Percentiles rank a stretch among this genome's conserved stretches.
These are phyloP conservation scores for Omphalotus guepiniiformis DNA, from an alignment of 768 basidiomycete genomes.

Conservation along the genomic window DNA sequence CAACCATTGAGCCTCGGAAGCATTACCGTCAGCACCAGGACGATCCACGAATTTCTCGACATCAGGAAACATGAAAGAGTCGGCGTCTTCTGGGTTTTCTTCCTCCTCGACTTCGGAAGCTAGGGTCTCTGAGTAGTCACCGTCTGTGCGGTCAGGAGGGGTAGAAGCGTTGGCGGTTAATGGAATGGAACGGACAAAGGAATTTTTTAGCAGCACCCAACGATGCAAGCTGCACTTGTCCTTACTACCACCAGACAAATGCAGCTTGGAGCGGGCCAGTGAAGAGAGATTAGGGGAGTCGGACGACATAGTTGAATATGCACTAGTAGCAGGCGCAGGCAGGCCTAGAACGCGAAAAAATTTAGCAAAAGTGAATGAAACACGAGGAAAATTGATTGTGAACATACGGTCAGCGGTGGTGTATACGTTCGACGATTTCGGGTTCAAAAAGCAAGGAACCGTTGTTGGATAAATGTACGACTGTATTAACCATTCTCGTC, in stretches of 20 bases:
- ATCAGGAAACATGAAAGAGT: slow-evolving; percentile 81
- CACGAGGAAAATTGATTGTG: background rate
- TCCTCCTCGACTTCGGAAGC: slow-evolving; percentile 33
- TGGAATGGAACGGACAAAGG: slow-evolving; percentile 54
- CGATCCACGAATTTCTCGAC: slow-evolving; percentile 50
- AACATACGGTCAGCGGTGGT: slow-evolving; percentile 40
- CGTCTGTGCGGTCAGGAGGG: slow-evolving; percentile 21
- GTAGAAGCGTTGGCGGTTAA: slow-evolving; percentile 29
- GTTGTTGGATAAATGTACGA: slow-evolving; percentile 76
- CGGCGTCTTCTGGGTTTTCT: slow-evolving; percentile 52
- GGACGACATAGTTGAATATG: slow-evolving; percentile 40
- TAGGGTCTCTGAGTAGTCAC: slow-evolving; percentile 27
- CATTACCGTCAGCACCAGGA: slow-evolving; percentile 30
- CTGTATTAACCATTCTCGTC: slow-evolving; percentile 79
- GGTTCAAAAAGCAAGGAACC: slow-evolving; percentile 86
- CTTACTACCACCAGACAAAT: slow-evolving; percentile 53
- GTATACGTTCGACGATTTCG: slow-evolving; percentile 85
- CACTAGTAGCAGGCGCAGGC: slow-evolving; percentile 13
- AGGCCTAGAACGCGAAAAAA: slow-evolving; percentile 9
- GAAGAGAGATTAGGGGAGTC: slow-evolving; percentile 47
- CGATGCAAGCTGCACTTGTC: slow-evolving; percentile 77
- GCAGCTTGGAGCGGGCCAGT: slow-evolving; percentile 73
- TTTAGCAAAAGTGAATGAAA: background rate
- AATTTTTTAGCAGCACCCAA: slow-evolving; percentile 88
- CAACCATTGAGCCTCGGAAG: slow-evolving; percentile 77